phyloP scores from a whole-genome alignment of 1,139 yeast genomes.

The Wickerhamiella pararugosa region DNA sequence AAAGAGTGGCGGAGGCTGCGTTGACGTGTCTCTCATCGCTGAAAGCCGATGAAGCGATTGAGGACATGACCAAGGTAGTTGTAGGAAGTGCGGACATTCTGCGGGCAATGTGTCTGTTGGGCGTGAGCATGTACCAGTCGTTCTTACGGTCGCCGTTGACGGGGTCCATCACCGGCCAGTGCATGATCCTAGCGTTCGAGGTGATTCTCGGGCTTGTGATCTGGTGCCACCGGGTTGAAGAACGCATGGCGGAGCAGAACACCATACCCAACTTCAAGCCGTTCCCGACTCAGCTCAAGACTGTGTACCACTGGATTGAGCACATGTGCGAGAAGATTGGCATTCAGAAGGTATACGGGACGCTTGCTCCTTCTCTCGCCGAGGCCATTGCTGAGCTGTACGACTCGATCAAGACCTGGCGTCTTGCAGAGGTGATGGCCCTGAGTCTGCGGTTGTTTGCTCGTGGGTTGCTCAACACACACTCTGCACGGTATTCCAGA shows the following conservation, averaged over 20 bases:
- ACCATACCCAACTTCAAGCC: not conserved
- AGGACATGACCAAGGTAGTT: conserved; percentile 1
- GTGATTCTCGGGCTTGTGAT: conserved; percentile 19
- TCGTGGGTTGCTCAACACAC: conserved; percentile 4
- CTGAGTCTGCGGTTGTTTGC: conserved; percentile 17
- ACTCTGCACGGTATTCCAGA: not conserved
- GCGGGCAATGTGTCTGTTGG: conserved; percentile 5
- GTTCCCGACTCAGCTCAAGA: conserved; percentile 1
- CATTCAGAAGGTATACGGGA: conserved; percentile 14
- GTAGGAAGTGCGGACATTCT: conserved; percentile 6
- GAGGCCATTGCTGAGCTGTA: conserved; percentile 20
- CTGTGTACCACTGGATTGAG: conserved; percentile 8
- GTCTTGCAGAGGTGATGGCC: conserved; percentile 19
- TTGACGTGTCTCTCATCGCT: conserved; percentile 2
- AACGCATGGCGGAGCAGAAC: conserved; percentile 1
- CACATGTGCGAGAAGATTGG: conserved; percentile 9
- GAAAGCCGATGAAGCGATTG: conserved; percentile 2
- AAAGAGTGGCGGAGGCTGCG: conserved; percentile 8
- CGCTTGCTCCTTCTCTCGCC: conserved; percentile 20
- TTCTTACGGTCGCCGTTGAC: conserved; percentile 5
- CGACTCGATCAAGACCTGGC: conserved; percentile 21
- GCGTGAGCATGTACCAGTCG: conserved; percentile 6
- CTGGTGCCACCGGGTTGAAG: conserved; percentile 23
- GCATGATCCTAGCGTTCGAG: conserved; percentile 17
- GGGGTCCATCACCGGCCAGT: conserved; percentile 5